Evolutionary conservation across 2,329 filamentous ascomycete genomes (phyloP).

Genomic region (Lasiodiplodia sp.): DNA sequence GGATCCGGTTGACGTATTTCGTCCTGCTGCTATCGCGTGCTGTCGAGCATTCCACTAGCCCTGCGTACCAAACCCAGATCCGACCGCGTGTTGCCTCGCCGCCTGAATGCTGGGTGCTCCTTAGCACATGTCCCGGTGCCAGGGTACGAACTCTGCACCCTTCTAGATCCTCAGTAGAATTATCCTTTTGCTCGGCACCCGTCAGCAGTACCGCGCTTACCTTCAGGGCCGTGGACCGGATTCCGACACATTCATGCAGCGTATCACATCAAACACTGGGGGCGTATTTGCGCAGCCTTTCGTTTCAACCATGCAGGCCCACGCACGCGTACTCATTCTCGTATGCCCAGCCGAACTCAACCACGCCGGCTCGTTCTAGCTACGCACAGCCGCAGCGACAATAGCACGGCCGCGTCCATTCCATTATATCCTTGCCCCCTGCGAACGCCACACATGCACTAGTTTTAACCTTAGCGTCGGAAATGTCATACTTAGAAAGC

Average conservation of each 20-base stretch:
- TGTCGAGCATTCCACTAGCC: constrained; percentile 10
- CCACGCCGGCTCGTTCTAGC: constrained; percentile 2
- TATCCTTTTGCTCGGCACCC: background rate
- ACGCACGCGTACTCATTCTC: background rate
- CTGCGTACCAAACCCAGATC: constrained; percentile 15
- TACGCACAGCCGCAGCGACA: constrained; percentile 1
- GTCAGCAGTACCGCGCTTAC: background rate
- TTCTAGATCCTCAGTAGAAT: constrained; percentile 23
- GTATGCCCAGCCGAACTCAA: background rate
- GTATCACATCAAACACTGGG: background rate
- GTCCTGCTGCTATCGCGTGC: background rate
- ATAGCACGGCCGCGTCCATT: constrained; percentile 4
- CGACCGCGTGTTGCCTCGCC: constrained; percentile 8
- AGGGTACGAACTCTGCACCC: background rate
- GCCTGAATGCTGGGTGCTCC: constrained; percentile 13
- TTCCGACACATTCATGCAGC: constrained; percentile 11
- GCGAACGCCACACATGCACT: background rate
- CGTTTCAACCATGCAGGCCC: constrained; percentile 14
- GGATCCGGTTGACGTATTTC: no score
- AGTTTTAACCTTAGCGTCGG: background rate
- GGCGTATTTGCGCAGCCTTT: background rate
- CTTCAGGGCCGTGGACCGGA: background rate
- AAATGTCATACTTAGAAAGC: background rate
- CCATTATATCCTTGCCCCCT: background rate
- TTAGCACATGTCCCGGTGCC: constrained; percentile 7